These are phyloP conservation scores for Aspergillus ruber DNA, from an alignment of 2,329 filamentous ascomycete species.

Conservation along the genomic window DNA sequence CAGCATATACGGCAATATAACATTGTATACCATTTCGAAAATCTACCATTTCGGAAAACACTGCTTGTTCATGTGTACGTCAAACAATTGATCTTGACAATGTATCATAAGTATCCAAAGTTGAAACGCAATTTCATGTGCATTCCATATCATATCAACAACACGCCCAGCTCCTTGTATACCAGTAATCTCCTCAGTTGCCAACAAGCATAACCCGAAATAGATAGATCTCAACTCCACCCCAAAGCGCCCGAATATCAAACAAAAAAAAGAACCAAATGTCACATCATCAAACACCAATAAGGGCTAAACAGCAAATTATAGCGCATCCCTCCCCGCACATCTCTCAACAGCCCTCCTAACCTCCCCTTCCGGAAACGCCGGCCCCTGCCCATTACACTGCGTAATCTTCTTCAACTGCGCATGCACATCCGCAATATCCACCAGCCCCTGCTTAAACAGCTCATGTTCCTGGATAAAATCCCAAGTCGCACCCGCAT, in stretches of 20 bases:
- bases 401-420: slow-evolving; percentile 66
- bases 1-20: background rate
- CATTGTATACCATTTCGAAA: background rate
- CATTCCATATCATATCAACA: too few relatives aligned
- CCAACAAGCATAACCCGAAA: too few relatives aligned
- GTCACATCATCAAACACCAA: slow-evolving; percentile 68
- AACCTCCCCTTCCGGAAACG: slow-evolving; percentile 74
- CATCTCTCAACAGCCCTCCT: slow-evolving; percentile 70
- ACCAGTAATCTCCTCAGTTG: too few relatives aligned
- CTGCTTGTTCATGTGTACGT: too few relatives aligned
- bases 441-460: slow-evolving; percentile 69
- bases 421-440: slow-evolving; percentile 75
- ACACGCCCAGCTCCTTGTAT: too few relatives aligned
- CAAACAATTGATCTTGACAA: too few relatives aligned
- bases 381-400: slow-evolving; percentile 82
- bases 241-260: background rate
- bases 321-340: slow-evolving; percentile 50
- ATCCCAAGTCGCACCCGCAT: slow-evolving; percentile 80
- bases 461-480: slow-evolving; percentile 74
- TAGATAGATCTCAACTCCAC: background rate
- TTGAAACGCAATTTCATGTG: too few relatives aligned
- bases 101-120: too few relatives aligned
- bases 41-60: too few relatives aligned
- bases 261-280: slow-evolving; percentile 1
- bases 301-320: too few relatives aligned